phyloP scores from a whole-genome alignment of 2,329 filamentous ascomycete genomes.

The Fusarium sp. region DNA sequence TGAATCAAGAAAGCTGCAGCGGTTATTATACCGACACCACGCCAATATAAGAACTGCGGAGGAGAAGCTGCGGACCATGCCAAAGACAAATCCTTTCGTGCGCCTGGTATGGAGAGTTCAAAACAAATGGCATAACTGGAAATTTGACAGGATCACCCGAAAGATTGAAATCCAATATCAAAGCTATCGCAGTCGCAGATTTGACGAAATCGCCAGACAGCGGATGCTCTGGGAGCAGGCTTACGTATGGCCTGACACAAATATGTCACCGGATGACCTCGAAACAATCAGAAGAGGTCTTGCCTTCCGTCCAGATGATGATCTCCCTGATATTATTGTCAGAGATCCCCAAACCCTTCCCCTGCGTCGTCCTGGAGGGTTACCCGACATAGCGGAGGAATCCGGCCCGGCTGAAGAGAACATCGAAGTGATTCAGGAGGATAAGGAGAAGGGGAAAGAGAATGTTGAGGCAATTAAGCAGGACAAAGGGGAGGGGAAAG shows the following conservation, averaged over 20 bases:
- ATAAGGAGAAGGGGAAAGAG: neutral
- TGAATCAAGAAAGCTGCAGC: neutral
- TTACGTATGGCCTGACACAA: neutral
- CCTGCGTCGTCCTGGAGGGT: neutral
- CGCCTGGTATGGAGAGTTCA: neutral
- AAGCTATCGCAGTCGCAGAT: neutral
- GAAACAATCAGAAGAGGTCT: neutral
- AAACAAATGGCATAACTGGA: neutral
- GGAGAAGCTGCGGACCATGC: neutral
- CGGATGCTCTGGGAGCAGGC: neutral
- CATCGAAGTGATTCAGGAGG: neutral
- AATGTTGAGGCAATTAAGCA: neutral
- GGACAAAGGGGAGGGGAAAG: neutral
- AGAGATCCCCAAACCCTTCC: neutral
- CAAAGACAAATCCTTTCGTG: neutral
- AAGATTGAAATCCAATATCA: neutral
- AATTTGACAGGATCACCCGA: neutral
- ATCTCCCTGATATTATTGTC: neutral
- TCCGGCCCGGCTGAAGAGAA: neutral
- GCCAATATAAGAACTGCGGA: neutral
- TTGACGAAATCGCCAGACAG: neutral
- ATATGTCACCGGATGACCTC: neutral
- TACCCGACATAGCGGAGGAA: neutral
- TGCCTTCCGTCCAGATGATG: neutral
- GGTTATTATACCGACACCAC: neutral